A percentile compares a stretch with the other conserved stretches of the same genome.
Evolutionary conservation across 2,329 filamentous ascomycete species (phyloP).

Genomic region (Diaporthe longicolla): DNA sequence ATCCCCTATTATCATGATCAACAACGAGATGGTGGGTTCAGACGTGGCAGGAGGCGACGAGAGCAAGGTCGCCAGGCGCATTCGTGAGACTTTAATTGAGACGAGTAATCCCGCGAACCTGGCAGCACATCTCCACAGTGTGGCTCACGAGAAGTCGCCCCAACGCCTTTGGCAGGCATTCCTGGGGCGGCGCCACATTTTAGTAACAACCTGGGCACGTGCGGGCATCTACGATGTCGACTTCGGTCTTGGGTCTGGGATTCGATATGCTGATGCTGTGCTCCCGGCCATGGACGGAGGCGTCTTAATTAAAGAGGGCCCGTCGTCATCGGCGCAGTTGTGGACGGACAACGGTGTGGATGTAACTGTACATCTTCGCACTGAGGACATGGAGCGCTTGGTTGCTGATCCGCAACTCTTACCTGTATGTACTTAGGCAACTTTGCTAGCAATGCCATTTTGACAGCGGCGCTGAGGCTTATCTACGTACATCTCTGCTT

Average conservation of each 20-base stretch:
- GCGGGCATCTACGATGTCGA: conserved; percentile 18
- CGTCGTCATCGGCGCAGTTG: neutral
- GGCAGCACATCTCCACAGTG: conserved; percentile 16
- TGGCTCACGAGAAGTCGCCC: conserved; percentile 8
- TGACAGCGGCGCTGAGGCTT: too few species aligned
- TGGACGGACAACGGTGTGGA: neutral
- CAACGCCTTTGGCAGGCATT: conserved; percentile 13
- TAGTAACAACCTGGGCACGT: conserved; percentile 5
- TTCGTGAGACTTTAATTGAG: conserved; percentile 2
- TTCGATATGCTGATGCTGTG: conserved; percentile 4
- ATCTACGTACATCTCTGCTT: too few species aligned
- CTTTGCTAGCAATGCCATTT: neutral
- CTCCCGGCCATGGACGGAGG: conserved; percentile 8
- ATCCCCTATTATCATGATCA: conserved; percentile 7
- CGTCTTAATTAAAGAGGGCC: neutral
- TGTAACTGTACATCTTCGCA: neutral
- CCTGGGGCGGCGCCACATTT: conserved; percentile 6
- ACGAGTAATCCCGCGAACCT: neutral
- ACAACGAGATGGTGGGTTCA: conserved; percentile 12
- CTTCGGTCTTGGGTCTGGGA: conserved; percentile 3
- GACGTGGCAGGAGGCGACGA: neutral
- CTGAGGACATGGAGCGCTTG: conserved; percentile 2
- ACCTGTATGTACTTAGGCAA: neutral
- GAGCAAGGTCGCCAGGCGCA: neutral
- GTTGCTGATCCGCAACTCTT: neutral